phyloP scores from a whole-genome alignment of 331 rosid genomes.

The Malus hybrid region DNA sequence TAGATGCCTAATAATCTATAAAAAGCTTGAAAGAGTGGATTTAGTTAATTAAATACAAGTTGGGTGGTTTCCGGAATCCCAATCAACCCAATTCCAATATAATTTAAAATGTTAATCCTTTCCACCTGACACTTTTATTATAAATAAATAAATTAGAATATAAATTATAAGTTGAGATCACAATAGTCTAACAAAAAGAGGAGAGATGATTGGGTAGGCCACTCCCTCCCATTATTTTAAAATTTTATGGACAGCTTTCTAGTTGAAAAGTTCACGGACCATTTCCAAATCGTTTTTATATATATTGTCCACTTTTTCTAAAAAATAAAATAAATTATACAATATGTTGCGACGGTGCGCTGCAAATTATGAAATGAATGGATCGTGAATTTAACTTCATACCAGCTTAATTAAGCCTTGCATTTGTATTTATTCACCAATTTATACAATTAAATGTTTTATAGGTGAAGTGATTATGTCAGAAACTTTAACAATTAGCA shows the following conservation, averaged over 20 bases:
- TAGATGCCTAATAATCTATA: rapidly evolving
- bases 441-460: no score
- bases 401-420: neutral
- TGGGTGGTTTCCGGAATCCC: constrained; percentile 5
- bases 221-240: neutral
- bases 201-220: neutral
- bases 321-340: no score
- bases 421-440: neutral
- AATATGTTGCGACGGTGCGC: no score
- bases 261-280: neutral
- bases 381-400: neutral
- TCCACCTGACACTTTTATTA: constrained; percentile 14
- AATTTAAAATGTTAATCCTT: constrained; percentile 2
- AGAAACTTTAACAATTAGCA: no score
- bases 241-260: neutral
- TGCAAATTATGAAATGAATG: no score
- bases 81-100: constrained; percentile 23
- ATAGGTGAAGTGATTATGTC: no score
- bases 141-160: neutral
- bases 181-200: neutral
- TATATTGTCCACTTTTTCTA: neutral
- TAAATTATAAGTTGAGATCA: neutral
- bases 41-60: no score
- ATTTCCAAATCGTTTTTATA: neutral
- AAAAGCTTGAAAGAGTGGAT: no score